phyloP scores from a whole-genome alignment of 768 basidiomycete species.

The Leccinellum luteum region DNA sequence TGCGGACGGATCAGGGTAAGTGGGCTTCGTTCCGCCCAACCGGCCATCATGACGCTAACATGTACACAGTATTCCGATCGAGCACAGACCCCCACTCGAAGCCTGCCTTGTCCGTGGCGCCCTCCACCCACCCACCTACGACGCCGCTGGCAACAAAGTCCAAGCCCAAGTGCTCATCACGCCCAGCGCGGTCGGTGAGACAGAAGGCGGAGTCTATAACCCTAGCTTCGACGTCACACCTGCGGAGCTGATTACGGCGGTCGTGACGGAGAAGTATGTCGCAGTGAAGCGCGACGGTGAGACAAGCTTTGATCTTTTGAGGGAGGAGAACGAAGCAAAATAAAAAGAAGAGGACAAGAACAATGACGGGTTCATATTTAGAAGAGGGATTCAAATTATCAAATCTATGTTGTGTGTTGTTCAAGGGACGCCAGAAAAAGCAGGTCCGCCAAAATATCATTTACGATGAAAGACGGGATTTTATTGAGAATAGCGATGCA shows the following conservation, averaged over 20 bases:
- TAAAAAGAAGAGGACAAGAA: neutral
- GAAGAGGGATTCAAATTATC: no score
- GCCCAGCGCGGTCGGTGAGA: slow-evolving; percentile 48
- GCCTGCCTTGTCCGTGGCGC: slow-evolving; percentile 87
- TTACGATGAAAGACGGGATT: neutral
- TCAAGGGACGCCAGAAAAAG: neutral
- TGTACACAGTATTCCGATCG: slow-evolving; percentile 74
- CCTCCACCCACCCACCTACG: slow-evolving; percentile 50
- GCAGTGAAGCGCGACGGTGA: slow-evolving; percentile 66
- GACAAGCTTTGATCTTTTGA: slow-evolving; percentile 59
- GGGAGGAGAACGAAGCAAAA: slow-evolving; percentile 19
- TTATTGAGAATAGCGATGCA: neutral
- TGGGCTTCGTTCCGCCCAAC: neutral
- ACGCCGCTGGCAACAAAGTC: slow-evolving; percentile 44
- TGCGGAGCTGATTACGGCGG: slow-evolving; percentile 87
- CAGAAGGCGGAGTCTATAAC: slow-evolving; percentile 60
- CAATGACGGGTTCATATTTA: no score
- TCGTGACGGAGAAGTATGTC: slow-evolving; percentile 95
- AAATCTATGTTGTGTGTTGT: neutral
- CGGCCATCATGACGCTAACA: neutral
- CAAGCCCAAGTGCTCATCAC: slow-evolving; percentile 86
- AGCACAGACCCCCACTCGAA: slow-evolving; percentile 85
- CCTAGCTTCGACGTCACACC: slow-evolving; percentile 98
- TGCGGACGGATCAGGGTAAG: slow-evolving; percentile 60
- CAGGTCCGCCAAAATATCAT: neutral